These are phyloP conservation scores for Ophiostoma perfectum DNA, from an alignment of 2,329 filamentous ascomycete genomes.

Conservation along the genomic window DNA sequence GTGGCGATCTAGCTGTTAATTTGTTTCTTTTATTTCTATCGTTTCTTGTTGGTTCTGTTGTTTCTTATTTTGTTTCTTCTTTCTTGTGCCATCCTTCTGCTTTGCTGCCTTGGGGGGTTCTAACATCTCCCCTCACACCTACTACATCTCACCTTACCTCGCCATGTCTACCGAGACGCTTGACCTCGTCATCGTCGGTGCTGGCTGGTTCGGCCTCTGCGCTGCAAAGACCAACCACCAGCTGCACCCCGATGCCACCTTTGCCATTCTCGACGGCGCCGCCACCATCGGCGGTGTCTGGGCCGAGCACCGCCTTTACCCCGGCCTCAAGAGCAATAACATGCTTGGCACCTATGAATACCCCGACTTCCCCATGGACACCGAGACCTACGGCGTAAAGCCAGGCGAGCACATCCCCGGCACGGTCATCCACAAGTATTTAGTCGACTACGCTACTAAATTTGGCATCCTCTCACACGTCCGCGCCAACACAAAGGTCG, in stretches of 20 bases:
- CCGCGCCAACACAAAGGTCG: slow-evolving; percentile 38
- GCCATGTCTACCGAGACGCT: slow-evolving; percentile 34
- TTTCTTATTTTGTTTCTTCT: too few relatives aligned
- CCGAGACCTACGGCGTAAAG: slow-evolving; percentile 45
- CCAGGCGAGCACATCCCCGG: slow-evolving; percentile 46
- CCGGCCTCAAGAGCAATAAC: slow-evolving; percentile 68
- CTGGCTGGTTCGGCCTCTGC: slow-evolving; percentile 49
- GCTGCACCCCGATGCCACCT: slow-evolving; percentile 50
- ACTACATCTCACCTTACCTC: not conserved
- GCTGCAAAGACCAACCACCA: slow-evolving; percentile 57
- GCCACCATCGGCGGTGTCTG: slow-evolving; percentile 62
- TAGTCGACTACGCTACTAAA: slow-evolving; percentile 40
- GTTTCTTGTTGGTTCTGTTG: too few relatives aligned
- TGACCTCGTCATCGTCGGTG: slow-evolving; percentile 47
- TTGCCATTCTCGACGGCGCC: slow-evolving; percentile 55
- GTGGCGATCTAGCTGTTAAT: too few relatives aligned
- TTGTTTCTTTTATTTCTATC: too few relatives aligned
- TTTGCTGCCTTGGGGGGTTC: not conserved
- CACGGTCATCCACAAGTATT: slow-evolving; percentile 43
- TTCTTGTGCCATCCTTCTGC: too few relatives aligned
- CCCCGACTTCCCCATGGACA: slow-evolving; percentile 65
- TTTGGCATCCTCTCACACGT: slow-evolving; percentile 41
- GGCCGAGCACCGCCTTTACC: slow-evolving; percentile 61
- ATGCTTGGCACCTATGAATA: slow-evolving; percentile 68
- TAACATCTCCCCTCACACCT: not conserved